These are phyloP conservation scores for Gossypium raimondii DNA, from an alignment of 345 rosid genomes.

Conservation along the genomic window DNA sequence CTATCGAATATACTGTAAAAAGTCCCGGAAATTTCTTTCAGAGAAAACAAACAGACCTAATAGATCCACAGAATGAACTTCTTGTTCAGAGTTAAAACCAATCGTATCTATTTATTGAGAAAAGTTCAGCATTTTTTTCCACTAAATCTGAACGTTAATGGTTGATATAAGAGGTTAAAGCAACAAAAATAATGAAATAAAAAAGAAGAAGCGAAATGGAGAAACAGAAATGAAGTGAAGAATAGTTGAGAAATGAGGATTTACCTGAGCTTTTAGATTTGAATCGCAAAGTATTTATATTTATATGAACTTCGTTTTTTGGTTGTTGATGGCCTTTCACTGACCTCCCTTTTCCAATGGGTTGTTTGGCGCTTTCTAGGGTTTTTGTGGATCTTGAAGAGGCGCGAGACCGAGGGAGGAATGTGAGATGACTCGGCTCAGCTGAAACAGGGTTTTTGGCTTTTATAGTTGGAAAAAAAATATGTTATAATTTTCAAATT, in stretches of 20 bases:
- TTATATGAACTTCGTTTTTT: not conserved
- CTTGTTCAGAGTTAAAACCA: not conserved
- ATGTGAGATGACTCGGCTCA: not conserved
- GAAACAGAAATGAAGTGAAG: not conserved
- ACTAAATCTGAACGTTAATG: not conserved
- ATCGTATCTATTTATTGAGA: not conserved
- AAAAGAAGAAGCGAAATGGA: not conserved
- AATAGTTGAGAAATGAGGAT: not conserved
- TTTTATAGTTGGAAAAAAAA: not conserved
- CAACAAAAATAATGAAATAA: not conserved
- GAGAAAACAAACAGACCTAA: conserved; percentile 8
- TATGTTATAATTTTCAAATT: not conserved
- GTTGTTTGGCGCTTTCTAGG: conserved; percentile 44
- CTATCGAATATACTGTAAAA: not conserved
- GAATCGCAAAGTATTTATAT: not conserved
- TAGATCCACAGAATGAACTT: not conserved
- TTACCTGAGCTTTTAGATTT: conserved; percentile 7
- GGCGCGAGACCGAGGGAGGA: conserved; percentile 19
- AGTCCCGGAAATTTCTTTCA: not conserved
- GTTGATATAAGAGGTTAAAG: not conserved
- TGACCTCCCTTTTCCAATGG: conserved; percentile 20
- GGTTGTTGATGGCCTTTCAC: conserved; percentile 9
- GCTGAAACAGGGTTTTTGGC: not conserved
- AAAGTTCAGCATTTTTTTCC: not conserved
- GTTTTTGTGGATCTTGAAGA: conserved; percentile 48